Evolutionary conservation across 192 early-diverging fungal species (phyloP).

Genomic region (Powellomyces hirtus): DNA sequence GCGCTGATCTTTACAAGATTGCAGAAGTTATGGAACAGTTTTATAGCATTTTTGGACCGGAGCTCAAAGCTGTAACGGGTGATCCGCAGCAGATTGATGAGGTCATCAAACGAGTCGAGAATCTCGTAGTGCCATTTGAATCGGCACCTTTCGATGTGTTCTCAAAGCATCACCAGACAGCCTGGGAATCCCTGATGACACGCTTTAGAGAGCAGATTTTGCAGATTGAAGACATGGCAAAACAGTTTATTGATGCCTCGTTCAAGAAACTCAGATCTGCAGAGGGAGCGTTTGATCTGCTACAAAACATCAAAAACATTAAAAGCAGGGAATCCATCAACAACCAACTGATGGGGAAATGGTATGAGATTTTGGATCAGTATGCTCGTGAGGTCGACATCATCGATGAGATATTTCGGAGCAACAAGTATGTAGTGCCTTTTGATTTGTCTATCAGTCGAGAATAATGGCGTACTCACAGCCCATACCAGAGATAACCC

Average conservation of each 20-base stretch:
- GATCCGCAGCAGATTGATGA: slow-evolving; percentile 67
- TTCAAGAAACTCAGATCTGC: slow-evolving; percentile 66
- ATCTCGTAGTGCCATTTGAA: slow-evolving; percentile 59
- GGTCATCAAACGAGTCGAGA: slow-evolving; percentile 65
- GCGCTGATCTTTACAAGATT: slow-evolving; percentile 59
- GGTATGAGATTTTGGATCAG: slow-evolving; percentile 64
- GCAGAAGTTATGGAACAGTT: slow-evolving; percentile 68
- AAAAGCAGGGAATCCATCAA: slow-evolving; percentile 59
- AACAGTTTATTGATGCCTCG: slow-evolving; percentile 64
- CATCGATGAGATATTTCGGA: slow-evolving; percentile 62
- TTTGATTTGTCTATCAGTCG: no score
- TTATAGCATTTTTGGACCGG: slow-evolving; percentile 66
- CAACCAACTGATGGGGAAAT: slow-evolving; percentile 65
- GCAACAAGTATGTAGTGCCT: slow-evolving; percentile 40
- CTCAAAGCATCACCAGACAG: slow-evolving; percentile 54
- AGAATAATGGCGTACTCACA: background rate
- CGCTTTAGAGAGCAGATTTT: slow-evolving; percentile 65
- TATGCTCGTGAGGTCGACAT: slow-evolving; percentile 62
- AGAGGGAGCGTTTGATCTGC: slow-evolving; percentile 61
- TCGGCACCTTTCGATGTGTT: slow-evolving; percentile 60
- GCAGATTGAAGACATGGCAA: slow-evolving; percentile 68
- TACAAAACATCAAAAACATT: slow-evolving; percentile 68
- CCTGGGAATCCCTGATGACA: slow-evolving; percentile 59
- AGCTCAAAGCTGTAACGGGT: slow-evolving; percentile 65
- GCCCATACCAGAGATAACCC: slow-evolving; percentile 44